phyloP scores from a whole-genome alignment of 78 protist species.

The Protostelium mycophagum region DNA sequence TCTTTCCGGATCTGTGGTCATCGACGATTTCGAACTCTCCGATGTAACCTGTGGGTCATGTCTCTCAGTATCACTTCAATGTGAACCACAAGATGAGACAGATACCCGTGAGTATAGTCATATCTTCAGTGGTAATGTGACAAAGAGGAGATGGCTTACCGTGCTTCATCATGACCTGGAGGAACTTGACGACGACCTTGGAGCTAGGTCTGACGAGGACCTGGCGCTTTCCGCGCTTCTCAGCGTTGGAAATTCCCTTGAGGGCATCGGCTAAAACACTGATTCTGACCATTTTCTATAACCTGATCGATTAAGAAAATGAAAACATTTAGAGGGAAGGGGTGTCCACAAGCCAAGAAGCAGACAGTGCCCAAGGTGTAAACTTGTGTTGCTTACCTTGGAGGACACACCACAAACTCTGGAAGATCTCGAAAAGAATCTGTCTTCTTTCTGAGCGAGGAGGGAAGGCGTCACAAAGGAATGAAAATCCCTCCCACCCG shows the following conservation, averaged over 20 bases:
- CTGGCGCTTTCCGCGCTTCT: constrained; percentile 98
- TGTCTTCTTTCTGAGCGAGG: no score
- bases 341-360: background rate
- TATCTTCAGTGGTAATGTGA: constrained; percentile 83
- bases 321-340: background rate
- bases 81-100: background rate
- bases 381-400: no score
- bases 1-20: constrained; percentile 99
- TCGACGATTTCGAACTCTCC: constrained; percentile 99
- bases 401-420: background rate
- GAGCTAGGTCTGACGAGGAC: constrained; percentile 97
- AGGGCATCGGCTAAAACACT: constrained; percentile 93
- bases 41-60: constrained; percentile 87
- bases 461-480: no score
- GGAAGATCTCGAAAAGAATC: background rate
- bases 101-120: background rate
- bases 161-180: constrained; percentile 98
- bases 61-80: constrained; percentile 4
- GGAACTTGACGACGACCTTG: constrained; percentile 97
- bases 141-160: constrained; percentile 18
- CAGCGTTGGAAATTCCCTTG: constrained; percentile 94
- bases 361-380: no score
- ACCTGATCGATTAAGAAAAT: background rate
- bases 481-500: no score
- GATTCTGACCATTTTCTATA: constrained; percentile 83